A percentile compares a stretch with the other conserved stretches of the same genome.
phyloP scores from a whole-genome alignment of 805 yeast genomes.

The Yueomyces sp. region DNA sequence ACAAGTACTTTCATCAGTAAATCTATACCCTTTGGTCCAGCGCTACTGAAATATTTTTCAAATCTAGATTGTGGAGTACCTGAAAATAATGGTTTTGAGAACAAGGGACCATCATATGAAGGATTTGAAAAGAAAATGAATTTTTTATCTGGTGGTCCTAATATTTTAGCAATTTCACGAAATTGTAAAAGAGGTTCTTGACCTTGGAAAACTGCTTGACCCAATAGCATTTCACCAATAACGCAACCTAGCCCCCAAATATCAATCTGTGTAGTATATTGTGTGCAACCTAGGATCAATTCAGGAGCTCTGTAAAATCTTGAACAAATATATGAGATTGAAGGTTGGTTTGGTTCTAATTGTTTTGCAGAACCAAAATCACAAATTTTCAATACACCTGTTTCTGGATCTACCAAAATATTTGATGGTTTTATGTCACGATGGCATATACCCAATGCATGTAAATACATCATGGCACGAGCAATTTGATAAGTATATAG shows the following conservation, averaged over 20 bases:
- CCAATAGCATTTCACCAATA: conserved; percentile 83
- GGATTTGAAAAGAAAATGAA: conserved; percentile 67
- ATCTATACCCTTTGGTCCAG: conserved; percentile 79
- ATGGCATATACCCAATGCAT: conserved; percentile 69
- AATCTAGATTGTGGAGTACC: conserved; percentile 45
- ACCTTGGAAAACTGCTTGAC: conserved; percentile 93
- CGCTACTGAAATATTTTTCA: conserved; percentile 56
- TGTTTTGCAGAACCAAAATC: conserved; percentile 81
- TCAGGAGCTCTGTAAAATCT: conserved; percentile 82
- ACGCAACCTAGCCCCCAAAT: conserved; percentile 98
- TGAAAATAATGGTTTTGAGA: conserved; percentile 46
- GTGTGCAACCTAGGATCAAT: conserved; percentile 77
- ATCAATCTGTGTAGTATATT: conserved; percentile 83
- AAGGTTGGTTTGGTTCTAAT: conserved; percentile 66
- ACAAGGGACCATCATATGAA: conserved; percentile 61
- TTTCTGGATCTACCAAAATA: conserved; percentile 59
- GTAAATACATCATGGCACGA: conserved; percentile 71
- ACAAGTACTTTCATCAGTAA: conserved; percentile 69
- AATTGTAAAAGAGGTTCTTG: conserved; percentile 78
- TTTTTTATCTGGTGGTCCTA: conserved; percentile 76
- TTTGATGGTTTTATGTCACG: conserved; percentile 79
- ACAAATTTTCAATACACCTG: conserved; percentile 58
- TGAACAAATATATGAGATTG: conserved; percentile 90
- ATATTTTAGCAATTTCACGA: conserved; percentile 75
- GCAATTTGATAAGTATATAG: conserved; percentile 70